phyloP scores from a whole-genome alignment of 805 yeast species.

The Komagataella mondaviorum region DNA sequence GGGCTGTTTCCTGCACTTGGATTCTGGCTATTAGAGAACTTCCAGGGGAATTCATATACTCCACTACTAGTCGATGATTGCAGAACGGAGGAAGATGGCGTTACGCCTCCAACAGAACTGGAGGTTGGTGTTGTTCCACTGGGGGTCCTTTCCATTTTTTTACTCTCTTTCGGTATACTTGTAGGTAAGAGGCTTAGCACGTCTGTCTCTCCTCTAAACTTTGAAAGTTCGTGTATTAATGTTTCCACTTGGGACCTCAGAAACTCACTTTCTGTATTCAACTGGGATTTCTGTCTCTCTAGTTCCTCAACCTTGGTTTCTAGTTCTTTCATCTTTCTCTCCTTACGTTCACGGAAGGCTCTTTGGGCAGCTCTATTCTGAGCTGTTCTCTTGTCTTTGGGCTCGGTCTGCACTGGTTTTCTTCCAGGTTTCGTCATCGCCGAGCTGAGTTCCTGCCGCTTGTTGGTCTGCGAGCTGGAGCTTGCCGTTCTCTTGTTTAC shows the following conservation, averaged over 20 bases:
- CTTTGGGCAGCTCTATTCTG: slow-evolving; percentile 98
- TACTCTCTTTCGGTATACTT: not conserved
- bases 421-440: slow-evolving; percentile 55
- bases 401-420: slow-evolving; percentile 58
- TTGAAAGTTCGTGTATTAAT: slow-evolving; percentile 56
- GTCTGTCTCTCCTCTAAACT: slow-evolving; percentile 28
- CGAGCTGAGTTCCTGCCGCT: slow-evolving; percentile 10
- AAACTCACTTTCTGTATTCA: slow-evolving; percentile 59
- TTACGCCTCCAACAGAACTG: not conserved
- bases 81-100: not conserved
- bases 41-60: slow-evolving; percentile 3
- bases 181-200: slow-evolving; percentile 4
- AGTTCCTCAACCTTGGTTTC: slow-evolving; percentile 64
- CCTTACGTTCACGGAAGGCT: slow-evolving; percentile 92
- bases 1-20: slow-evolving; percentile 2
- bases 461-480: slow-evolving; percentile 1
- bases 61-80: not conserved
- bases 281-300: slow-evolving; percentile 59
- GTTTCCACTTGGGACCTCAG: slow-evolving; percentile 65
- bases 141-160: not conserved
- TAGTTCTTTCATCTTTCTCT: slow-evolving; percentile 69
- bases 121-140: not conserved
- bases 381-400: slow-evolving; percentile 83
- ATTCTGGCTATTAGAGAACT: slow-evolving; percentile 3
- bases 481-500: not conserved